Evolutionary conservation across 768 basidiomycete species (phyloP).

Genomic region (Boletales sp.): DNA sequence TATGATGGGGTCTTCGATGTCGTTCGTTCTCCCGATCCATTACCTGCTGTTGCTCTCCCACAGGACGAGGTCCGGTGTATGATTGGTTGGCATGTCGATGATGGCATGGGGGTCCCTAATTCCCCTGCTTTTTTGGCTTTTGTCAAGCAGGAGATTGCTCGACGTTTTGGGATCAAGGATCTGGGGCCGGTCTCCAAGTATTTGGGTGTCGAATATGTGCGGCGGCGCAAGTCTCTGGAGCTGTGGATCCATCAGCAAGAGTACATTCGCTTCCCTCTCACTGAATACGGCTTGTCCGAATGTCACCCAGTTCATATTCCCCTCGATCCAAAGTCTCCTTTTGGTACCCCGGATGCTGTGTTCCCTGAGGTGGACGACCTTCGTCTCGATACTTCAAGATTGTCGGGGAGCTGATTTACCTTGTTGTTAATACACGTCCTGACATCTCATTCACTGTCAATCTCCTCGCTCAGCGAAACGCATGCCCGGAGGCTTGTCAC

Average conservation of each 20-base stretch:
- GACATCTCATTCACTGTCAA: conserved; percentile 33
- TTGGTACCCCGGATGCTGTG: background rate
- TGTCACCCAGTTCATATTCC: background rate
- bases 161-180: background rate
- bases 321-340: background rate
- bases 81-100: conserved; percentile 9
- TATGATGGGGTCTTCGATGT: no score
- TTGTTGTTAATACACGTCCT: conserved; percentile 30
- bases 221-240: background rate
- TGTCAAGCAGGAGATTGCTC: background rate
- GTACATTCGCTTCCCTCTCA: background rate
- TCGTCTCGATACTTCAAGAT: background rate
- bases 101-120: background rate
- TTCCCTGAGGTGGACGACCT: background rate
- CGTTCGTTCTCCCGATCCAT: no score
- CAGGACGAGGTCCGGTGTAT: no score
- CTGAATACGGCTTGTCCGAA: background rate
- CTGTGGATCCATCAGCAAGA: background rate
- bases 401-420: conserved; percentile 5
- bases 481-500: conserved; percentile 9
- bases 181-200: background rate
- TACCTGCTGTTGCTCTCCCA: no score
- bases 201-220: background rate
- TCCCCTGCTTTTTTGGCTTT: background rate
- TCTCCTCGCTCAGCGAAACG: conserved; percentile 24